Conservation (phyloP, 106 monocot species). For the Apostasia shenzhenica region DNA sequence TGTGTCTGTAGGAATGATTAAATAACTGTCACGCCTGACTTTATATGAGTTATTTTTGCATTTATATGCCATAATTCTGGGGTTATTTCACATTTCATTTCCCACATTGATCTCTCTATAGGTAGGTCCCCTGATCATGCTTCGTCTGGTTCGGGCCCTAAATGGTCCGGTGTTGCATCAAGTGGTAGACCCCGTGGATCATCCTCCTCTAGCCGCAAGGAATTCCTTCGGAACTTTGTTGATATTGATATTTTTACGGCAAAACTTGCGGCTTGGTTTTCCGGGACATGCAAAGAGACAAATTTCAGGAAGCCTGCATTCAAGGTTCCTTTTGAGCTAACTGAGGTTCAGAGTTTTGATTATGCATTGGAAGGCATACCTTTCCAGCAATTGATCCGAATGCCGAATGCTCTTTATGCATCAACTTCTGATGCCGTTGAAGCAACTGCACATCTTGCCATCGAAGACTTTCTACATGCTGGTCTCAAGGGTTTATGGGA, state of each 20-base stretch:
- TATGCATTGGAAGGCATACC: constrained; percentile 84
- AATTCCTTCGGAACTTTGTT: constrained; percentile 81
- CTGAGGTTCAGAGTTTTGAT: constrained; percentile 88
- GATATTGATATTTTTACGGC: constrained; percentile 76
- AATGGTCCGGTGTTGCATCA: constrained; percentile 57
- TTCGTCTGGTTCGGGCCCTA: constrained; percentile 45
- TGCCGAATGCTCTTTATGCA: constrained; percentile 89
- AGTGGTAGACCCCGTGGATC: constrained; percentile 25
- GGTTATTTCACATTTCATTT: too few species aligned
- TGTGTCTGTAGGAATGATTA: too few species aligned
- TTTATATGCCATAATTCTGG: too few species aligned
- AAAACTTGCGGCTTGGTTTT: constrained; percentile 84
- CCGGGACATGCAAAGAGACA: constrained; percentile 36
- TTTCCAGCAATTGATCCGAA: constrained; percentile 89
- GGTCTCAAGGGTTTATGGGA: constrained; percentile 95
- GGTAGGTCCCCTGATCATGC: constrained; percentile 58
- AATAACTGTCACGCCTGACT: too few species aligned
- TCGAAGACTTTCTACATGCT: constrained; percentile 94
- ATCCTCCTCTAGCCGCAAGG: constrained; percentile 65
- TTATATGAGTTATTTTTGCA: too few species aligned
- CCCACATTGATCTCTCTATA: constrained; percentile 19
- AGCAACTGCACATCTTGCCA: constrained; percentile 86
- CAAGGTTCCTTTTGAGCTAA: constrained; percentile 76
- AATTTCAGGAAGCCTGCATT: constrained; percentile 48
- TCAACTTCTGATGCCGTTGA: constrained; percentile 81